Evolutionary conservation across 257 asterid species (phyloP).

Genomic region (Hygrophila difformis): DNA sequence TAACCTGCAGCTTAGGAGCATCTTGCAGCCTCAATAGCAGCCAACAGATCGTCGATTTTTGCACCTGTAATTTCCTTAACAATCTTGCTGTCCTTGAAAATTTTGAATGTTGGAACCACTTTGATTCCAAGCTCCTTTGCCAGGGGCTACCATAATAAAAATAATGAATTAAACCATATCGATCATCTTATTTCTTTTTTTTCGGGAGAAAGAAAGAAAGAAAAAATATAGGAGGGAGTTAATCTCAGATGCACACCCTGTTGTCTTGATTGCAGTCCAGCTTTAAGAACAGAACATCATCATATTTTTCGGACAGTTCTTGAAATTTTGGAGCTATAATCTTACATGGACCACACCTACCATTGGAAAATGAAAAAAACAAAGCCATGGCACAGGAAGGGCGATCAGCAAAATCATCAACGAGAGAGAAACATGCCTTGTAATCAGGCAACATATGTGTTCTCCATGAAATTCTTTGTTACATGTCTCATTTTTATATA

Average conservation of each 20-base stretch:
- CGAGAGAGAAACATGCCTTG: no score
- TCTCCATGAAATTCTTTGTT: no score
- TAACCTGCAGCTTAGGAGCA: no score
- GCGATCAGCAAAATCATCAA: no score
- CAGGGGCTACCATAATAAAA: conserved; percentile 39
- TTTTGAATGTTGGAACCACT: conserved; percentile 95
- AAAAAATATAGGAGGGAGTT: neutral
- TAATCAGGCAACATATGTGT: no score
- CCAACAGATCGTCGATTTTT: conserved; percentile 58
- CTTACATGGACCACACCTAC: conserved; percentile 98
- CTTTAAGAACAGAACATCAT: conserved; percentile 73
- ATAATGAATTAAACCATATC: conserved; percentile 7
- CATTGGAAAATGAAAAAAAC: conserved; percentile 12
- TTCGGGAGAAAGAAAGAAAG: neutral
- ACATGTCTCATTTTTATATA: no score
- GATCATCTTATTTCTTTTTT: neutral
- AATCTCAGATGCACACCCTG: conserved; percentile 31
- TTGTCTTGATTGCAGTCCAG: conserved; percentile 93
- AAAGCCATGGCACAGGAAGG: neutral
- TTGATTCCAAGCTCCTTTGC: conserved; percentile 84
- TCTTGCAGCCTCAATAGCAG: conserved; percentile 52
- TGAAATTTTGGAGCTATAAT: conserved; percentile 70
- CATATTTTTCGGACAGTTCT: conserved; percentile 49
- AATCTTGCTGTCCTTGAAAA: conserved; percentile 52
- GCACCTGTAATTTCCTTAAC: conserved; percentile 84